Evolutionary conservation across 768 basidiomycete genomes (phyloP), one percentile per base, ranked within the genome.

Genomic region (Agrocybe praecox): DNA sequence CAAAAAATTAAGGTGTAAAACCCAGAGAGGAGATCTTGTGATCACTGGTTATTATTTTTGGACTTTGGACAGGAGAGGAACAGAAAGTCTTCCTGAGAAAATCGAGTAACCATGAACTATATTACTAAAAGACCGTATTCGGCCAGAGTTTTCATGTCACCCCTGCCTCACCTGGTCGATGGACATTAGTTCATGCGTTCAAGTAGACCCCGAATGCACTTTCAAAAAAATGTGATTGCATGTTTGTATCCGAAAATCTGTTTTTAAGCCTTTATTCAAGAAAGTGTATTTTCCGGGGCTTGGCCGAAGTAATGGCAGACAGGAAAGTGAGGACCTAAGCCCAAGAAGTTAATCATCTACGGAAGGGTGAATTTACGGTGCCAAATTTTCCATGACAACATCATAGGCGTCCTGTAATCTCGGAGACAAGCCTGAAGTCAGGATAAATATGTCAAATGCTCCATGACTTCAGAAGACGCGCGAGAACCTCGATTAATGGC

Each of bases 261-360:
- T 22, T 23, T n/a, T 33, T 40, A 34, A 42, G 26, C 15, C 19
- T 22, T 52, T 17, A 48, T 42, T 32, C 8, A 47, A 36, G 34
- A 24, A 40, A 24, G 23, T 5, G 15, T 55, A 32, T 52, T 50
- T 52, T 55, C 57, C 60, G 57, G 60, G 29, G 51, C 59, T 62
- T 56, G 55, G 29, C 61, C 61, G 57, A 59, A 33, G 56, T 53
- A 58, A 48, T n/a, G 7, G 48, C 52, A 53, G 36, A n/a, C 5
- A 22, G 49, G 52, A 47, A 45, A 26, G 18, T 21, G 33, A 29
- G 44, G 47, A 18, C 22, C 36, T n/a, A 48, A 34, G 4, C 23
- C 12, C 18, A 24, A n/a, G 14, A 29, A 29, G 4, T 29, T 29
- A 29, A 14, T 14, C 36, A 40, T 15, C 14, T 12, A 40, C 33